Base-by-base conservation (phyloP, 2,329 filamentous ascomycete genomes). In the Neopestalotiopsis sp. region DNA sequence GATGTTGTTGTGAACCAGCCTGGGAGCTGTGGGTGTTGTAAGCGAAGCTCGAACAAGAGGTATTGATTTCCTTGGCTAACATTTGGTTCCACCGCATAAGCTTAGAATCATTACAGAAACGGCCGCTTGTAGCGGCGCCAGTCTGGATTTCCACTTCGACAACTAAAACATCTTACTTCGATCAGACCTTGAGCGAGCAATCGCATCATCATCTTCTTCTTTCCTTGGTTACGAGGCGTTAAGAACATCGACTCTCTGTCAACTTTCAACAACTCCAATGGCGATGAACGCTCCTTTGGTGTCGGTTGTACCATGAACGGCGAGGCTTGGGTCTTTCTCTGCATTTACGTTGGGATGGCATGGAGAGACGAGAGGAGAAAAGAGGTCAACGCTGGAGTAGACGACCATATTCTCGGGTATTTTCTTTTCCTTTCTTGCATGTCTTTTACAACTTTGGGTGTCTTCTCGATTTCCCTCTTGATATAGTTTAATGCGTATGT, bases 401-500 rank as follows among this genome's bases (percentile, higher is more conserved):
- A 53, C 45, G 45, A 53, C 45, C n/a, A 53, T 17, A 53, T 53
- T 53, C 45, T 53, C 45, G 20, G 45, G 45, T n/a, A 14, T 49
- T 53, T 53, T 53, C 45, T n/a, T 53, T 53, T 49, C 42, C 14
- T 53, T 53, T 53, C 45, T 53, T 53, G 45, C 45, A 20, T 6
- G 5, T 53, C 45, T 53, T 53, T 53, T 53, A 17, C 45, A n/a
- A 53, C 20, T 53, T 49, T 53, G 45, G 45, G 20, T 17, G 20
- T 53, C 17, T 53, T 20, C 7, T 53, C n/a, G 45, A 53, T 53
- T 53, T 20, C 20, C 17, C 45, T 9, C 45, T 53, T n/a, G 45
- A 53, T 53, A 53, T 53, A 53, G 45, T 53, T 53, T 53, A 53
- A 53, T 53, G 45, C 45, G 45, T 53, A 24, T 53, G 45, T 53